Conservation (phyloP, 495 filamentous ascomycete species). For the Annulohypoxylon maeteangense region DNA sequence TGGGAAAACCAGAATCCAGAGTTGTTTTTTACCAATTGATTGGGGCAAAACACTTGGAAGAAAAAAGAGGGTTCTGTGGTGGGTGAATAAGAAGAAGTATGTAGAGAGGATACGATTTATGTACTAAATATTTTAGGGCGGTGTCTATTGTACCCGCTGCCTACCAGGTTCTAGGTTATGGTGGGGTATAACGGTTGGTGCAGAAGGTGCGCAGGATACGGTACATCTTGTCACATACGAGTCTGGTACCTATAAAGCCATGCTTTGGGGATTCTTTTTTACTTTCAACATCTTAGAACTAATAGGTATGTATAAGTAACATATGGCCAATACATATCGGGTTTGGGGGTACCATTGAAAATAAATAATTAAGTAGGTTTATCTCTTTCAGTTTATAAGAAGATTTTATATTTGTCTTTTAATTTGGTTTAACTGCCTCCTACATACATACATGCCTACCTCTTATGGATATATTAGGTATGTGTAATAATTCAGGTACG, state of each 20-base stretch:
- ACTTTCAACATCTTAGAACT: too few species aligned
- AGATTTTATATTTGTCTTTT: not conserved
- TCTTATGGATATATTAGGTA: not conserved
- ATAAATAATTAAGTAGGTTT: too few species aligned
- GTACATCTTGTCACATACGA: not conserved
- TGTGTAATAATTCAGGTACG: not conserved
- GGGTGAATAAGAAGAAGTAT: not conserved
- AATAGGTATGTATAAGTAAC: too few species aligned
- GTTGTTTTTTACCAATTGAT: slow-evolving; percentile 16
- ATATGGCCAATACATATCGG: too few species aligned
- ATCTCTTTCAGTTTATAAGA: not conserved
- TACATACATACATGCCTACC: too few species aligned
- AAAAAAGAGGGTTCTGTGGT: slow-evolving; percentile 7
- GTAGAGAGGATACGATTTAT: not conserved
- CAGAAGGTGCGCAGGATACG: not conserved
- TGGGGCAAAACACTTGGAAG: slow-evolving; percentile 11
- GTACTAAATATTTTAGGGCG: slow-evolving; percentile 13
- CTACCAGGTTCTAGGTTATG: not conserved
- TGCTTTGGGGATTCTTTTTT: not conserved
- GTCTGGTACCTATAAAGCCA: not conserved
- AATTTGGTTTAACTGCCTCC: too few species aligned
- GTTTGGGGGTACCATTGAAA: too few species aligned
- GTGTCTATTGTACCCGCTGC: slow-evolving; percentile 3
- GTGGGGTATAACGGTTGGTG: not conserved
- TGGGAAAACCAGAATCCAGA: slow-evolving; percentile 12